These are phyloP conservation scores for Coniophora puteana DNA, from an alignment of 1,284 basidiomycete genomes.

Conservation along the genomic window DNA sequence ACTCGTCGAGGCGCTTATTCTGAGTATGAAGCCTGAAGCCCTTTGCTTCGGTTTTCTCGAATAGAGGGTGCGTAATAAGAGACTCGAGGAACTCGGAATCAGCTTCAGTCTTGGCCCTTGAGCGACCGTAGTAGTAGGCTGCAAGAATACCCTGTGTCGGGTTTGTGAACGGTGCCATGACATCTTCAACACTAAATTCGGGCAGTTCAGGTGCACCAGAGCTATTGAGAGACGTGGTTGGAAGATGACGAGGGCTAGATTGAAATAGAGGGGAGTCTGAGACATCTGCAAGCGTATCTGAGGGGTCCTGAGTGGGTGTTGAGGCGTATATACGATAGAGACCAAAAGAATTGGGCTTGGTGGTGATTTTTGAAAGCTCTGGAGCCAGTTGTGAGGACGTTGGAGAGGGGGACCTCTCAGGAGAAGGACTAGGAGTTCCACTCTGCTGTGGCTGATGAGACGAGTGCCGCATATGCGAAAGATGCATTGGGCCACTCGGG, in stretches of 20 bases:
- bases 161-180: not conserved
- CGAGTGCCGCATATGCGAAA: no score
- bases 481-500: no score
- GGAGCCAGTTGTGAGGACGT: no score
- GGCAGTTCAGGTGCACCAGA: not conserved
- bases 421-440: no score
- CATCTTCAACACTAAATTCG: not conserved
- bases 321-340: not conserved
- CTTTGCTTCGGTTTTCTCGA: not conserved
- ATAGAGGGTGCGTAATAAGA: not conserved
- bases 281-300: not conserved
- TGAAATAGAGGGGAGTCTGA: no score
- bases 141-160: not conserved
- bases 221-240: no score
- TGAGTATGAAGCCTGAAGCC: not conserved
- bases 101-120: not conserved
- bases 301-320: not conserved
- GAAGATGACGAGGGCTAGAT: no score
- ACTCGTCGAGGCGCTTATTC: not conserved
- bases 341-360: not conserved
- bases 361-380: no score
- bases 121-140: not conserved
- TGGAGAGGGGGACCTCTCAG: no score
- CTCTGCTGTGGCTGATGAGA: no score
- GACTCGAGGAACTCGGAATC: not conserved